phyloP scores from a whole-genome alignment of 148 eudicot genomes.

The Selenicereus undatus region DNA sequence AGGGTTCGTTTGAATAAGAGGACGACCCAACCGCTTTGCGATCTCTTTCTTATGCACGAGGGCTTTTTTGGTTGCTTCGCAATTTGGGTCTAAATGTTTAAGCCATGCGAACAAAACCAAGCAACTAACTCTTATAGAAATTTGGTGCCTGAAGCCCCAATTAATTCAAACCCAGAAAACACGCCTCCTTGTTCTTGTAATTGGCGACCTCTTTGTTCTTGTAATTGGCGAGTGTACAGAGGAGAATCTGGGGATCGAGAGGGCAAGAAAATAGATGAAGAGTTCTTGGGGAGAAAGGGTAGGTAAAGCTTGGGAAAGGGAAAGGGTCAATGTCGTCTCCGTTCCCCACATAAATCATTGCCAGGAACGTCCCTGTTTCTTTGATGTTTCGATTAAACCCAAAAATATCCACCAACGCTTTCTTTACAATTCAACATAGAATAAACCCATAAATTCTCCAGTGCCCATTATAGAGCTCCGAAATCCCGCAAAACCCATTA shows the following conservation, averaged over 20 bases:
- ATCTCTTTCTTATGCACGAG: constrained; percentile 76
- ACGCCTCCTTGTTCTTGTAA: background rate
- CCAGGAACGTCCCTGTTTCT: constrained; percentile 22
- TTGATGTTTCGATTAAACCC: constrained; percentile 7
- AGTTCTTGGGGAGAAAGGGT: background rate
- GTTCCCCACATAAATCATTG: constrained; percentile 54
- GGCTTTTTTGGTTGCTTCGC: constrained; percentile 78
- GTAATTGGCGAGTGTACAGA: background rate
- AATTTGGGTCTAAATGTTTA: constrained; percentile 76
- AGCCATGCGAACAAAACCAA: constrained; percentile 68
- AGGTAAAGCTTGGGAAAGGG: background rate
- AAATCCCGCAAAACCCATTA: constrained; percentile 34
- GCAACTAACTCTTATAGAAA: constrained; percentile 62
- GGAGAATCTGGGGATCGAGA: background rate
- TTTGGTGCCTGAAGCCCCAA: constrained; percentile 48
- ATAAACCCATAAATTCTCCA: constrained; percentile 22
- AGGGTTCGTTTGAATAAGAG: constrained; percentile 68
- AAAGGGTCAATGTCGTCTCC: background rate
- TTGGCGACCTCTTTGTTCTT: too few species aligned
- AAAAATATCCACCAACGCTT: background rate
- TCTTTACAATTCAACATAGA: constrained; percentile 3
- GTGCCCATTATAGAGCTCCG: constrained; percentile 26
- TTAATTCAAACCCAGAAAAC: constrained; percentile 1
- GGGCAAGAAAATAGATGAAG: background rate
- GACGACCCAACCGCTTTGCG: constrained; percentile 79